Percentiles rank a stretch among this genome's conserved stretches.
Evolutionary conservation across 116 monocot species (phyloP).

Genomic region (Iris pallida): DNA sequence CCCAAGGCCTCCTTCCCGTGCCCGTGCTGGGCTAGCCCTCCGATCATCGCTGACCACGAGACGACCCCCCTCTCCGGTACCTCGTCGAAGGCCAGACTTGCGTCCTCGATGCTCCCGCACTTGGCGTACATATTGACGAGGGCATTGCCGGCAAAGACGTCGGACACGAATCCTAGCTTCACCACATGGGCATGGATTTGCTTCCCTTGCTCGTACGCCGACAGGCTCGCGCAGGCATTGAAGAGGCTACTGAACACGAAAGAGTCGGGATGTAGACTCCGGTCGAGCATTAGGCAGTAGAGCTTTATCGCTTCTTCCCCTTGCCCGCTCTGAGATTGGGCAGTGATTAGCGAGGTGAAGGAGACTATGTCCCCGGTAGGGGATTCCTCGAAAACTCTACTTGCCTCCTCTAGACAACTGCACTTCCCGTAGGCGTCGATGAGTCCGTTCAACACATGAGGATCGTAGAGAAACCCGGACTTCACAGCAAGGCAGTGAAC

Average conservation of each 20-base stretch:
- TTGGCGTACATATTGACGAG: constrained; percentile 88
- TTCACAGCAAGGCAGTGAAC: constrained; percentile 44
- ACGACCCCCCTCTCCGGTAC: constrained; percentile 50
- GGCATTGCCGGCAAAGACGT: constrained; percentile 65
- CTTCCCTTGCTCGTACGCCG: constrained; percentile 75
- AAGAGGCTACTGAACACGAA: constrained; percentile 65
- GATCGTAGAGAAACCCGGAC: constrained; percentile 41
- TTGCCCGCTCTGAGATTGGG: constrained; percentile 48
- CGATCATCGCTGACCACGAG: constrained; percentile 89
- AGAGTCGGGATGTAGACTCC: constrained; percentile 50
- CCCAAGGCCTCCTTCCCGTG: constrained; percentile 62
- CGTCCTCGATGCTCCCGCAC: constrained; percentile 75
- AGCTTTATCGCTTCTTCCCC: constrained; percentile 72
- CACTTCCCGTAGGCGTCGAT: constrained; percentile 79
- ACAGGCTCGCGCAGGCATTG: constrained; percentile 77
- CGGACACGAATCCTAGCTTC: constrained; percentile 49
- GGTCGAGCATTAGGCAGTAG: constrained; percentile 42
- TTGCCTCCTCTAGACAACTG: constrained; percentile 35
- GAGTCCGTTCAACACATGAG: constrained; percentile 65
- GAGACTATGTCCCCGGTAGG: constrained; percentile 46
- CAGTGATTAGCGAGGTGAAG: constrained; percentile 70
- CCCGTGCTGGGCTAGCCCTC: constrained; percentile 73
- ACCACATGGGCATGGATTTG: constrained; percentile 59
- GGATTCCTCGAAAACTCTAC: constrained; percentile 39
- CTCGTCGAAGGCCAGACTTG: constrained; percentile 44